phyloP scores from a whole-genome alignment of 2,329 filamentous ascomycete species.

The Aspergillus neoniger region DNA sequence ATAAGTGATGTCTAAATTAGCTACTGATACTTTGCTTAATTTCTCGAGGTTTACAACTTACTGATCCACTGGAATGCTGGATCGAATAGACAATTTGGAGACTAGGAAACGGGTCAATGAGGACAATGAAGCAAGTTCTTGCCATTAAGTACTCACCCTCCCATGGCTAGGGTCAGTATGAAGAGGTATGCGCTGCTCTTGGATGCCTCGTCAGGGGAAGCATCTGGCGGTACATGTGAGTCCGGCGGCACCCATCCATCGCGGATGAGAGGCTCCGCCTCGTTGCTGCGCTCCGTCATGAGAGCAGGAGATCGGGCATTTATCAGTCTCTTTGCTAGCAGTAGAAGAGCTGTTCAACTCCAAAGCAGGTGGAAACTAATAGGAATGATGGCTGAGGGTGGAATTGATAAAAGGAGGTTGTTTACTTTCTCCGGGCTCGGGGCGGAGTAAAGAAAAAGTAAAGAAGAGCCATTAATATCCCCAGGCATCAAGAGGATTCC shows the following conservation, averaged over 20 bases:
- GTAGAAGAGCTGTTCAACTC: too few relatives aligned
- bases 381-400: not conserved
- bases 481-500: not conserved
- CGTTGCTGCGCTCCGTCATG: conserved; percentile 3
- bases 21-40: not conserved
- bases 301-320: not conserved
- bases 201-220: conserved; percentile 32
- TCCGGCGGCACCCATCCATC: not conserved
- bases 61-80: conserved; percentile 86
- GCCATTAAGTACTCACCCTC: conserved; percentile 53
- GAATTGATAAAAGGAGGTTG: not conserved
- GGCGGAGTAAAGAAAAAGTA: not conserved
- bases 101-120: conserved; percentile 37
- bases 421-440: not conserved
- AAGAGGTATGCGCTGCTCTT: conserved; percentile 85
- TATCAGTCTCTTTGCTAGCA: not conserved
- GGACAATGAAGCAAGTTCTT: not conserved
- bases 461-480: too few relatives aligned
- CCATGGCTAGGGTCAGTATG: conserved; percentile 80
- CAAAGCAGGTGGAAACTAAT: too few relatives aligned
- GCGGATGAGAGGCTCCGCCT: conserved; percentile 8
- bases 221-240: not conserved
- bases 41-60: conserved; percentile 36
- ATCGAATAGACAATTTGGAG: conserved; percentile 95
- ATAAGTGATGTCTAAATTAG: not conserved